phyloP scores from a whole-genome alignment of 139 green algal genomes.

The Monoraphidium neglectum region DNA sequence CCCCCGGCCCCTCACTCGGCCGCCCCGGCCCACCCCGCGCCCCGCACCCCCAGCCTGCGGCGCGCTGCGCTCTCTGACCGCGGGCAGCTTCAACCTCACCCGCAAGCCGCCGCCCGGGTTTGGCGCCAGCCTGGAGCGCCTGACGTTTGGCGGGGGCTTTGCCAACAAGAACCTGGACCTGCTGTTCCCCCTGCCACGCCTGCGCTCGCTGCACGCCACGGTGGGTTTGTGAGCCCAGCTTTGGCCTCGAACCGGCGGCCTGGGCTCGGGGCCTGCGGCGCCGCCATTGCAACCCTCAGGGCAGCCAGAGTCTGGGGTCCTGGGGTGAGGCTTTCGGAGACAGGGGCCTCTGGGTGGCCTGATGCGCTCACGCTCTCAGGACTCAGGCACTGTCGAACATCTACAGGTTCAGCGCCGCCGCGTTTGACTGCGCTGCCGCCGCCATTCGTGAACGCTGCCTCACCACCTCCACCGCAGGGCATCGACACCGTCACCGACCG shows the following conservation, averaged over 20 bases:
- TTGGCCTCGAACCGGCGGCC: not conserved
- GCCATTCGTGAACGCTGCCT: not conserved
- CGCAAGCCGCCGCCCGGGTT: no score
- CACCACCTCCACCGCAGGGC: not conserved
- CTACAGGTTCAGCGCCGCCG: not conserved
- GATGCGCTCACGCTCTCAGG: not conserved
- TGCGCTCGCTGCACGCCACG: slow-evolving; percentile 11
- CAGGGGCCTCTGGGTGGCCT: not conserved
- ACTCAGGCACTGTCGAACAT: not conserved
- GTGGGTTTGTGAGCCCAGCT: not conserved
- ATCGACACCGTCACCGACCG: slow-evolving; percentile 27
- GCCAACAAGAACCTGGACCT: slow-evolving; percentile 31
- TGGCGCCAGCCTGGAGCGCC: slow-evolving; percentile 18
- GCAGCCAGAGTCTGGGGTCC: not conserved
- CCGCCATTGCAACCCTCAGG: not conserved
- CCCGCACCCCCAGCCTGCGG: not conserved
- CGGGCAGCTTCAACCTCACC: slow-evolving; percentile 29
- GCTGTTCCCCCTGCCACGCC: slow-evolving; percentile 21
- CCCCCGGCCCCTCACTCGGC: no score
- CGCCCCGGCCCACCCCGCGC: no score
- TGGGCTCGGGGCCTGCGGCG: not conserved
- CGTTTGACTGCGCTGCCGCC: not conserved
- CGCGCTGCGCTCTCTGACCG: slow-evolving; percentile 7
- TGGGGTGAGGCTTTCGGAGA: not conserved
- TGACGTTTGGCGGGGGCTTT: slow-evolving; percentile 28